A percentile compares a stretch with the other conserved stretches of the same genome.
These are phyloP conservation scores for Vachellia pachyceras DNA, from an alignment of 306 rosid species.

Conservation along the genomic window DNA sequence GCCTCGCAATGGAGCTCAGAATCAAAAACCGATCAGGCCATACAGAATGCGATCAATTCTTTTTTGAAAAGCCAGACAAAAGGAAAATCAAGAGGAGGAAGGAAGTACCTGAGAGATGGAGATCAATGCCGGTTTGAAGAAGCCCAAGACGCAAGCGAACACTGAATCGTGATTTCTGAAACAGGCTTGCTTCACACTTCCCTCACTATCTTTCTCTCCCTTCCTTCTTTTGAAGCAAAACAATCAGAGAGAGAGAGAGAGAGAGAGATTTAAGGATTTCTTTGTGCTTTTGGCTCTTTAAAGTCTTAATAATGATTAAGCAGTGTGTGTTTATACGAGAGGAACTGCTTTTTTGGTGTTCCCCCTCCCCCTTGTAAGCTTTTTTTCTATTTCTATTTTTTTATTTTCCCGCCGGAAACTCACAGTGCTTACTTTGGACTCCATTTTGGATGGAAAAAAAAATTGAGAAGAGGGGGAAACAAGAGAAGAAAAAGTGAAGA, in stretches of 20 bases:
- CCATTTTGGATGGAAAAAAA: too few relatives aligned
- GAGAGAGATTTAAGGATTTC: background rate
- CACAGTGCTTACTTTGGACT: slow-evolving; percentile 10
- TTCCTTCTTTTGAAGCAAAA: slow-evolving; percentile 3
- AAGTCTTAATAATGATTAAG: slow-evolving; percentile 18
- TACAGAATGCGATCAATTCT: slow-evolving; percentile 33
- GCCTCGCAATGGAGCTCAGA: slow-evolving; percentile 27
- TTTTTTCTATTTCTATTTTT: background rate
- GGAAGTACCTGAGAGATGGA: slow-evolving; percentile 39
- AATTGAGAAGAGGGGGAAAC: too few relatives aligned
- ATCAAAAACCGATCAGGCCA: slow-evolving; percentile 22
- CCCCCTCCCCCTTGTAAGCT: slow-evolving; percentile 23
- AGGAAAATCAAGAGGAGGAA: slow-evolving; percentile 14
- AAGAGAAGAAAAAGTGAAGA: too few relatives aligned
- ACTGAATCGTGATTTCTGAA: slow-evolving; percentile 39
- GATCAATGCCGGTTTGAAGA: slow-evolving; percentile 35
- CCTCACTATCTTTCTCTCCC: slow-evolving; percentile 15
- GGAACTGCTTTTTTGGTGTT: slow-evolving; percentile 37
- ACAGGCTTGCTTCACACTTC: slow-evolving; percentile 26
- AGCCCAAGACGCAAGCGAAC: slow-evolving; percentile 42
- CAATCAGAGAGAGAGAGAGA: slow-evolving; percentile 30
- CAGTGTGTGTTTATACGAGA: background rate
- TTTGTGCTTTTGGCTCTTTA: slow-evolving; percentile 28
- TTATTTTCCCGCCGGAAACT: slow-evolving; percentile 52
- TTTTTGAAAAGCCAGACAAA: background rate